Base-by-base conservation (phyloP, 208 protist genomes). In the Acanthamoeba polyphaga region DNA sequence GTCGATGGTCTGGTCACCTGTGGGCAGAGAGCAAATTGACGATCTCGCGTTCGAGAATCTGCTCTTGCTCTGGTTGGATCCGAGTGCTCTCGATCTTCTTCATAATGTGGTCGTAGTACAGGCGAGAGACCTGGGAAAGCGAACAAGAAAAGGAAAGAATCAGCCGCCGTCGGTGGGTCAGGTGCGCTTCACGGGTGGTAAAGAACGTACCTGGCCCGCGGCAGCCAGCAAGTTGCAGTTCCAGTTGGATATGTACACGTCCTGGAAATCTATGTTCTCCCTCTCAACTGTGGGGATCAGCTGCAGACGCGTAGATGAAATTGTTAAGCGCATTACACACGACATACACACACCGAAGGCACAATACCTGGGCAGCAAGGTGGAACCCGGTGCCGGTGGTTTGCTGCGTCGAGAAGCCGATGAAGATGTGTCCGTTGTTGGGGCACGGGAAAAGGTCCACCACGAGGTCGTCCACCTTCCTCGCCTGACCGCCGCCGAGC, bases 91-190 rank as follows among this genome's bases (percentile, higher is more conserved):
- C 80, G 51, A 64, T 66, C 51, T 88, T 88, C 24, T 88, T 88
- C 80, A 88, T 88, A 9, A 88, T 64, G 80, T 88, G 80, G 22
- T 88, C 80, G 29, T 88, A 88, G 32, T 88, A 88, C n/a, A 88
- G n/a, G 15, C 80, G 46, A 10, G 80, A n/a, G 9, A 88, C 80
- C 80, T 85, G 38, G 3, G 10, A 60, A 17, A 60, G 17, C 17
- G 19, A 10, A 1, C 12, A 19, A 58, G 53, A 1, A 58, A 19
- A 19, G 2, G 53, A 19, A 19, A 1, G 51, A 55, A 17, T 1
- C 51, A 1, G 15, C 12, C 15, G 12, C 8, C 51, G 3, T 0
- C 53, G 17, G 53, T 19, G 9, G 53, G 53, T 12, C 53, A 58
- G 38, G 38, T 38, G n/a, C n/a, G n/a, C n/a, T n/a, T n/a, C n/a